Conservation (phyloP, 768 basidiomycete genomes). For the Floccularia luteovirens region DNA sequence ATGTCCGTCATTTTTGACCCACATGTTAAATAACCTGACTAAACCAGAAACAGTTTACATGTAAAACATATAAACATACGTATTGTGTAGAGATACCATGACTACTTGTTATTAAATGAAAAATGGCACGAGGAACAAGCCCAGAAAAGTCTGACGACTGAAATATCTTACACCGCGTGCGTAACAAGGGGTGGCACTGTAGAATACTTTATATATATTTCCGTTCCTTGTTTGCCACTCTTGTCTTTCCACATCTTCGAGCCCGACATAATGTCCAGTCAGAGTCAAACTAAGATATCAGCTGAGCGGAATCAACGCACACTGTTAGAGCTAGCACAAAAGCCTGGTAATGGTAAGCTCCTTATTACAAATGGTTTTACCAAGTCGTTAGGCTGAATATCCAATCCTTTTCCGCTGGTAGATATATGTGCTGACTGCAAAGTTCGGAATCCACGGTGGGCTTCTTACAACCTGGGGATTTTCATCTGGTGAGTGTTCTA, state of each 20-base stretch:
- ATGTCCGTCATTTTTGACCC: too few relatives aligned
- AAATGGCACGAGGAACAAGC: too few relatives aligned
- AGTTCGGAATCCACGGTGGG: conserved; percentile 82
- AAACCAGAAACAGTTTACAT: background rate
- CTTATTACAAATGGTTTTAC: conserved; percentile 4
- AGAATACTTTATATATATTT: too few relatives aligned
- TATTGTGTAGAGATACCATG: background rate
- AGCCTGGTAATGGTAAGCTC: conserved; percentile 75
- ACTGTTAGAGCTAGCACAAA: conserved; percentile 58
- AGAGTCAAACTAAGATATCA: conserved; percentile 52
- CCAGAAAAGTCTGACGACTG: too few relatives aligned
- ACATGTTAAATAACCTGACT: too few relatives aligned
- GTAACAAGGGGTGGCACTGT: too few relatives aligned
- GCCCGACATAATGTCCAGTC: conserved; percentile 14
- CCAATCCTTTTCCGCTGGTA: conserved; percentile 25
- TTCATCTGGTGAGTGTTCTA: conserved; percentile 64
- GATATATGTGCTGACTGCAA: conserved; percentile 92
- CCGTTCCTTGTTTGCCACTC: conserved; percentile 3
- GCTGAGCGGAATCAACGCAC: conserved; percentile 58
- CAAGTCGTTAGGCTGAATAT: conserved; percentile 10
- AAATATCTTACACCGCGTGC: too few relatives aligned
- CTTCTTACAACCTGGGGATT: conserved; percentile 81
- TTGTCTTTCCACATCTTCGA: conserved; percentile 1
- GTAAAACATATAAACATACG: background rate
- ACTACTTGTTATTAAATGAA: background rate